phyloP scores from a whole-genome alignment of 2,329 filamentous ascomycete genomes.

The Didymella sp. region DNA sequence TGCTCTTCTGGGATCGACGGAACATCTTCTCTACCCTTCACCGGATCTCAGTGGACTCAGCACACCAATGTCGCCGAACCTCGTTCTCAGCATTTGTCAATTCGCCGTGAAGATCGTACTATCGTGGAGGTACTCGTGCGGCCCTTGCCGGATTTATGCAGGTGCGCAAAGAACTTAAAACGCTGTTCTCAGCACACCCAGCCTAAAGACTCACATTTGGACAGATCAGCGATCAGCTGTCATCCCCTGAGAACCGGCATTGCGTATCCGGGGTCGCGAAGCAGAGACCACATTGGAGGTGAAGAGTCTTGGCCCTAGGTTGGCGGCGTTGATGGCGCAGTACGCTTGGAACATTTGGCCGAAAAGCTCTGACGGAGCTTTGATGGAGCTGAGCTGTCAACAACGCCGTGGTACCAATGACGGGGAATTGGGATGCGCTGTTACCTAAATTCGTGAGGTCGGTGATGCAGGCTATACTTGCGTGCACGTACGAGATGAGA shows the following conservation, averaged over 20 bases:
- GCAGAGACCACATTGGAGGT: constrained; percentile 2
- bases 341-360: constrained; percentile 7
- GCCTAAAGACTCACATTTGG: constrained; percentile 1
- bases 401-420: not conserved
- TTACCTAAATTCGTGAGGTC: not conserved
- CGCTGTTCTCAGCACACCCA: not conserved
- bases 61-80: not conserved
- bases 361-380: constrained; percentile 3
- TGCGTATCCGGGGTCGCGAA: constrained; percentile 1
- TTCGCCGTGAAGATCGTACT: not conserved
- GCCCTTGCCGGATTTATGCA: not conserved
- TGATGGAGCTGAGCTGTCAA: not conserved
- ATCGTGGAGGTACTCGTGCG: not conserved
- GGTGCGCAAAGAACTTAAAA: not conserved
- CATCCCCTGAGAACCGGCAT: constrained; percentile 3
- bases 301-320: not conserved
- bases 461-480: constrained; percentile 4
- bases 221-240: not conserved
- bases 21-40: not conserved
- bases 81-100: not conserved
- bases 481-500: constrained; percentile 5
- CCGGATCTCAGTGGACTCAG: not conserved
- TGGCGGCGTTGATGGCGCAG: not conserved
- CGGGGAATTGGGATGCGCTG: constrained; percentile 3
- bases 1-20: not conserved